Evolutionary conservation across 2,329 filamentous ascomycete species (phyloP).

Genomic region (Parastagonospora nodorum): DNA sequence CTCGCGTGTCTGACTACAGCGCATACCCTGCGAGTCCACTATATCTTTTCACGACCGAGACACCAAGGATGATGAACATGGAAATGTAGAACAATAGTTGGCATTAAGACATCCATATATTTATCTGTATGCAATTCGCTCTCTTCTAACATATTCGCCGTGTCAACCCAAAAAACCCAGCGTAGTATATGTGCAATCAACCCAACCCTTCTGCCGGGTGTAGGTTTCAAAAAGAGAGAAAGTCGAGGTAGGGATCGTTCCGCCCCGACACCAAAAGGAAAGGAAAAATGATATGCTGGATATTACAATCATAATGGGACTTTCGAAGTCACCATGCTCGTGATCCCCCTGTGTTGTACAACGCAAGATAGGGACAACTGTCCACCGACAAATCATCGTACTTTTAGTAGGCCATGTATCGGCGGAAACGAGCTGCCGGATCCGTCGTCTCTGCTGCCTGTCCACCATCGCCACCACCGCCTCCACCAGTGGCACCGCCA

Average conservation of each 20-base stretch:
- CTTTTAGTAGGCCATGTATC: conserved; percentile 43
- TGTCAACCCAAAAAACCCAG: conserved; percentile 35
- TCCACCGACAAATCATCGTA: conserved; percentile 5
- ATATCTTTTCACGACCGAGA: no score
- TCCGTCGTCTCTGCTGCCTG: conserved; percentile 16
- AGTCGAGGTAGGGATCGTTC: conserved; percentile 28
- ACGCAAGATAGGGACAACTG: conserved; percentile 28
- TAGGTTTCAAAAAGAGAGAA: conserved; percentile 32
- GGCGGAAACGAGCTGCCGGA: conserved; percentile 28
- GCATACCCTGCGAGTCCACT: background rate
- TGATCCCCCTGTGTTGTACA: conserved; percentile 47
- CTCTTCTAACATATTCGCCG: conserved; percentile 45
- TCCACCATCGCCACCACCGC: conserved; percentile 6
- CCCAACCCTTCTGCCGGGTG: conserved; percentile 25
- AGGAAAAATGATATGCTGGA: conserved; percentile 39
- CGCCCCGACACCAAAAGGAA: conserved; percentile 36
- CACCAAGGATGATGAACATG: no score
- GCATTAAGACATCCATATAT: conserved; percentile 33
- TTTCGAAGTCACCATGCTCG: conserved; percentile 34
- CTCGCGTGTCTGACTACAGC: conserved; percentile 9
- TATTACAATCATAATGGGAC: conserved; percentile 49
- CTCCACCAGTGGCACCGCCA: conserved; percentile 11
- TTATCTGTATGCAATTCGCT: conserved; percentile 42
- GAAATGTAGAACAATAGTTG: background rate
- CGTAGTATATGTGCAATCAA: conserved; percentile 46